Base-by-base conservation (phyloP, 2,329 filamentous ascomycete species). In the Ceratocystis colombiana region DNA sequence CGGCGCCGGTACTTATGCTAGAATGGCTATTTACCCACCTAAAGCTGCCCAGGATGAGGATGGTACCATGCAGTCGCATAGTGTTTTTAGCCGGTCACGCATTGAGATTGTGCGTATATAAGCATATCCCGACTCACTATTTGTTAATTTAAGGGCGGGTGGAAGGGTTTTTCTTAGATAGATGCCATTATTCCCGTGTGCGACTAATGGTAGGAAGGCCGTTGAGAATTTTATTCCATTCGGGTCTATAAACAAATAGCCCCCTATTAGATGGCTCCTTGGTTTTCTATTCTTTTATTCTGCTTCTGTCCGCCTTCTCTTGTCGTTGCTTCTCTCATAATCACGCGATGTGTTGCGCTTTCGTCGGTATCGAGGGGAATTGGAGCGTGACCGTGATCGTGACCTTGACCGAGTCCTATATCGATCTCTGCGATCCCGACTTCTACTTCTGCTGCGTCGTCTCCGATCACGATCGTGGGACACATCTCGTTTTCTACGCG, bases 21-120 rank as follows among this genome's bases (percentile, higher is more conserved):
- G 87, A 63, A 82, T 99, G 80, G 84, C 84, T 22, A 77, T 97
- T 5, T 82, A 89, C 69, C 85, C 89, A 1, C 84, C 87, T 15
- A 75, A 75, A 5, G 70, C 88, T 0, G 81, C 86, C 0, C 80
- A 83, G 45, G 85, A 88, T 69, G 79, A 77, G 41, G 78, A 77
- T 37, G 79, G 77, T 2, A 81, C 79, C 10, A 79, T 88, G 73
- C 76, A 92, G 59, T 80, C 82, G 46, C 90, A 96, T 75, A 84
- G 84, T 71, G 77, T 97, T 28, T 96, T 88, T 75, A 86, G 93
- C 69, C 81, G 94, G 68, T 87, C 90, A 37, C 84, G 93, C 69
- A 90, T 96, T 25, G 93, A 99, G 75, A 88, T 99, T 73, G 83
- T 88, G 46, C 87, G 84, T 77, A 94, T 96, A 75, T 84, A 76